A percentile compares a stretch with the other conserved stretches of the same genome.
phyloP scores from a whole-genome alignment of 2,329 filamentous ascomycete genomes.

The Phaeosphaeriaceae sp. region DNA sequence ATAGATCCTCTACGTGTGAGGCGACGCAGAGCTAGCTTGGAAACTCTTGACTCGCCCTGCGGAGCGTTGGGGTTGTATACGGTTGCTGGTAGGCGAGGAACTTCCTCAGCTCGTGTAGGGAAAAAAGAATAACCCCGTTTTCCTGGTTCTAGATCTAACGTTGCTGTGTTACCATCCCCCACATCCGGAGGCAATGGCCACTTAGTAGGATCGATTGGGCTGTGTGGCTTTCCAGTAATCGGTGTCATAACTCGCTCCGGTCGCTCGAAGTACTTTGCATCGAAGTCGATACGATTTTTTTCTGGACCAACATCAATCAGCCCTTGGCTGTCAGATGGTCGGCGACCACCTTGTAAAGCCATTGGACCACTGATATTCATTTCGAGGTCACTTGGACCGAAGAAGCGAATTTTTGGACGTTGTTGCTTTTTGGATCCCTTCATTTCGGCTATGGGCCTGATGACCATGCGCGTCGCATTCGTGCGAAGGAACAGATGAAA shows the following conservation, averaged over 20 bases:
- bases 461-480: conserved; percentile 64
- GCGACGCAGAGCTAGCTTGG: conserved; percentile 41
- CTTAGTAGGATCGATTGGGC: conserved; percentile 41
- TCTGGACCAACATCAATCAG: conserved; percentile 46
- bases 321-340: conserved; percentile 43
- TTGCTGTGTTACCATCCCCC: conserved; percentile 24
- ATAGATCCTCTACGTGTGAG: conserved; percentile 43
- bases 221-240: conserved; percentile 32
- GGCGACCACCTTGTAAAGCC: conserved; percentile 39
- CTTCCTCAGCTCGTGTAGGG: conserved; percentile 47
- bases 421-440: conserved; percentile 48
- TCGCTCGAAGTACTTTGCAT: conserved; percentile 41
- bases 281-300: conserved; percentile 46
- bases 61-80: conserved; percentile 42
- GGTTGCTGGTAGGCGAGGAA: conserved; percentile 48
- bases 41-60: conserved; percentile 25
- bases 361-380: conserved; percentile 51
- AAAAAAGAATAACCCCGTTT: conserved; percentile 49
- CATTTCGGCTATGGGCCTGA: conserved; percentile 57
- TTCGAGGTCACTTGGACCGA: conserved; percentile 51
- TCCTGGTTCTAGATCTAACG: conserved; percentile 27
- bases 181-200: conserved; percentile 46
- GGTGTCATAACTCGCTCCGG: conserved; percentile 41
- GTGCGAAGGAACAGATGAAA: conserved; percentile 72
- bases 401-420: conserved; percentile 58